A percentile compares a stretch with the other conserved stretches of the same genome.
These are phyloP conservation scores for Fusarium sp. DNA, from an alignment of 2,329 filamentous ascomycete species.

Conservation along the genomic window DNA sequence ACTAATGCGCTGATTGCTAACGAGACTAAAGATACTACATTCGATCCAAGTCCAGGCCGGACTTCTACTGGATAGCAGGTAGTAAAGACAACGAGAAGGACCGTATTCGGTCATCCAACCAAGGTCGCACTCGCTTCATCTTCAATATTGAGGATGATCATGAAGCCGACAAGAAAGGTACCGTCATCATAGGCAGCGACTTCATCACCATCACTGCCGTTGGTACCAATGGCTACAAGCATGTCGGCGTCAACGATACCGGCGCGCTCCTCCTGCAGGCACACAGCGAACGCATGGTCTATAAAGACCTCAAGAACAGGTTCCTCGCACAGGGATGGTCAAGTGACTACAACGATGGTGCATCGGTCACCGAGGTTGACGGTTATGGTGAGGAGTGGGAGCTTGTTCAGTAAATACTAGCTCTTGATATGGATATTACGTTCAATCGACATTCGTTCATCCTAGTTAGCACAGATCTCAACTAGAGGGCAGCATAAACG, in stretches of 20 bases:
- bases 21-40: neutral
- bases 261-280: neutral
- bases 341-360: neutral
- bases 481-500: neutral
- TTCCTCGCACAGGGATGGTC: neutral
- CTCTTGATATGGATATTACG: neutral
- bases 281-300: neutral
- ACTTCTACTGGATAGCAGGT: neutral
- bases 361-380: neutral
- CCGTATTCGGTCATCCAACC: neutral
- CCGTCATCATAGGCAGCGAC: neutral
- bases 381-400: conserved; percentile 12
- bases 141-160: neutral
- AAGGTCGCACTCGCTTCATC: neutral
- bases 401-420: conserved; percentile 28
- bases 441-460: neutral
- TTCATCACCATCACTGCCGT: neutral
- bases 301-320: neutral
- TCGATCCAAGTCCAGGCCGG: neutral
- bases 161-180: neutral
- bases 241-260: neutral
- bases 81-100: neutral
- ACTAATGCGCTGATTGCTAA: no score
- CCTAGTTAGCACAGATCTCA: no score
- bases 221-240: neutral